phyloP scores from a whole-genome alignment of 2,329 filamentous ascomycete genomes.

The Conoideocrella luteorostrata region DNA sequence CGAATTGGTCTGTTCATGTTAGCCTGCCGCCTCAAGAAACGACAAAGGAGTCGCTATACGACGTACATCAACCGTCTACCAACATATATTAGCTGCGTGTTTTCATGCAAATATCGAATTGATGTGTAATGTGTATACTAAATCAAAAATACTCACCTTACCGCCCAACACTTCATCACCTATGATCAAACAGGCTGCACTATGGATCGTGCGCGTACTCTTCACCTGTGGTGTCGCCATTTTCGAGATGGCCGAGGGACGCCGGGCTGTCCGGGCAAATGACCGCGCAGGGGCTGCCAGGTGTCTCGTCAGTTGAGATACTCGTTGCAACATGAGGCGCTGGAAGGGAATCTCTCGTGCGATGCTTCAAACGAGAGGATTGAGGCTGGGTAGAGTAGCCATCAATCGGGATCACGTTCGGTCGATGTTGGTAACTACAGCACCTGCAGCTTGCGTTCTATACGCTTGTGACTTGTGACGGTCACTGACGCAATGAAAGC shows the following conservation, averaged over 20 bases:
- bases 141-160: no score
- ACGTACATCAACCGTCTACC: constrained; percentile 34
- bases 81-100: not conserved
- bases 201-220: constrained; percentile 67
- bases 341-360: no score
- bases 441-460: no score
- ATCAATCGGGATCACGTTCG: no score
- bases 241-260: constrained; percentile 18
- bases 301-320: constrained; percentile 69
- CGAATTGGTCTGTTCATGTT: constrained; percentile 51
- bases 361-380: no score
- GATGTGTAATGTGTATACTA: no score
- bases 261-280: constrained; percentile 25
- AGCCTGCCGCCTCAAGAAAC: not conserved
- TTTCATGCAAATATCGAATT: not conserved
- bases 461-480: not conserved
- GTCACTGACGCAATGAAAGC: constrained; percentile 1
- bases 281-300: constrained; percentile 33
- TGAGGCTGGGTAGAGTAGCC: no score
- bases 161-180: constrained; percentile 95
- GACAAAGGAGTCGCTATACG: not conserved
- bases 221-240: constrained; percentile 42
- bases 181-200: constrained; percentile 88
- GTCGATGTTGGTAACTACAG: no score
- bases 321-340: constrained; percentile 63